Evolutionary conservation across 495 filamentous ascomycete species (phyloP).

Genomic region (Aeminium ludgeri): DNA sequence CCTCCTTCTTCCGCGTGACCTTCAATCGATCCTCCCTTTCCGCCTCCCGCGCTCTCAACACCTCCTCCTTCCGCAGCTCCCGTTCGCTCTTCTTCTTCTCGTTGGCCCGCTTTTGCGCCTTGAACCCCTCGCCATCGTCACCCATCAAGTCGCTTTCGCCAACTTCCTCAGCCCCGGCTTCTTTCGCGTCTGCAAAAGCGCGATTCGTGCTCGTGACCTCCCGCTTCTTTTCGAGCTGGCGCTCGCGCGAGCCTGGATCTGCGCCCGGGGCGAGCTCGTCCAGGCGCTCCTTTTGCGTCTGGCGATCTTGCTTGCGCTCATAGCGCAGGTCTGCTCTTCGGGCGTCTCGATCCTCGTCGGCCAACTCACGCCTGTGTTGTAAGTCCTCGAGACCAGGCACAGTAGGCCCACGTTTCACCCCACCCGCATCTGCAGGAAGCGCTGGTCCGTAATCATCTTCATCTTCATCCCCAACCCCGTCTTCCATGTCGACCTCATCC

Average conservation of each 20-base stretch:
- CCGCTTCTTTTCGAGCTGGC: conserved; percentile 67
- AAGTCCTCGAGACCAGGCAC: conserved; percentile 65
- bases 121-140: conserved; percentile 40
- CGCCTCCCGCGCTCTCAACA: conserved; percentile 37
- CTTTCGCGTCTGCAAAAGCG: conserved; percentile 39
- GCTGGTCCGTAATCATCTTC: conserved; percentile 56
- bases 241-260: conserved; percentile 68
- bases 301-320: conserved; percentile 45
- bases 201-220: conserved; percentile 38
- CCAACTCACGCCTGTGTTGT: conserved; percentile 42
- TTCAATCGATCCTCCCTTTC: conserved; percentile 48
- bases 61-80: conserved; percentile 48
- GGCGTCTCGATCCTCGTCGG: conserved; percentile 36
- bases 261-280: conserved; percentile 76
- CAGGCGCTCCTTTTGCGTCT: conserved; percentile 40
- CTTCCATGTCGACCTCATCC: too few species aligned
- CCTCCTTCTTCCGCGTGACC: conserved; percentile 42
- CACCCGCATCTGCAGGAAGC: conserved; percentile 32
- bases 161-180: conserved; percentile 39
- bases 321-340: conserved; percentile 38
- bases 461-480: conserved; percentile 35
- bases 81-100: conserved; percentile 48
- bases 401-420: conserved; percentile 41
- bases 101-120: conserved; percentile 33
- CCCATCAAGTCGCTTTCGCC: conserved; percentile 47